phyloP scores from a whole-genome alignment of 148 eudicot genomes.

The Dianthus caryophyllus region DNA sequence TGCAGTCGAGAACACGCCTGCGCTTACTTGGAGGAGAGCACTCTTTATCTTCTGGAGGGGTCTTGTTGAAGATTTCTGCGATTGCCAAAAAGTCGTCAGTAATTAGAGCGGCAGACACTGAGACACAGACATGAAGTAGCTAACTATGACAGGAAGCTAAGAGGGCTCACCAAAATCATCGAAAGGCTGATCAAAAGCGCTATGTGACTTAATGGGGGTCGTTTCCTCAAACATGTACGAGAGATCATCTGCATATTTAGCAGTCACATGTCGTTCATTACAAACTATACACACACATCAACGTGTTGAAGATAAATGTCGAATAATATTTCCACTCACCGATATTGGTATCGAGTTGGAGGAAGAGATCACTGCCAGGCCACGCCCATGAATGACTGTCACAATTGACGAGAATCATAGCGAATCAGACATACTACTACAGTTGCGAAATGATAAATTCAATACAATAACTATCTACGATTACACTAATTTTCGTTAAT shows the following conservation, averaged over 20 bases:
- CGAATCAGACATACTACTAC: not conserved
- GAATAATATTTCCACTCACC: slow-evolving; percentile 37
- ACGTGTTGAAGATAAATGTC: not conserved
- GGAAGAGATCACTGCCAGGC: slow-evolving; percentile 35
- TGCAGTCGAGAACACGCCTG: slow-evolving; percentile 69
- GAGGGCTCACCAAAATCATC: slow-evolving; percentile 32
- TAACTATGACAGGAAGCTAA: not conserved
- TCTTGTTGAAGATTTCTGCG: slow-evolving; percentile 50
- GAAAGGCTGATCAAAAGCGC: slow-evolving; percentile 45
- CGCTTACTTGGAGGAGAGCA: slow-evolving; percentile 62
- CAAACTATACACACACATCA: slow-evolving; percentile 23
- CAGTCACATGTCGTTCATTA: slow-evolving; percentile 30
- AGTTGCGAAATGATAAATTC: not conserved
- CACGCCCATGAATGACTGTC: slow-evolving; percentile 53
- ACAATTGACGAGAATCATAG: slow-evolving; percentile 11
- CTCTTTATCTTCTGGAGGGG: slow-evolving; percentile 31
- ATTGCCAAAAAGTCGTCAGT: slow-evolving; percentile 4
- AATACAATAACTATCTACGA: too few relatives aligned
- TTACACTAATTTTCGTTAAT: not conserved
- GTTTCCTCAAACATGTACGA: slow-evolving; percentile 54
- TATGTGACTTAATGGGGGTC: slow-evolving; percentile 75
- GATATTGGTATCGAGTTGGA: slow-evolving; percentile 33
- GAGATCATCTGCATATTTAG: slow-evolving; percentile 43
- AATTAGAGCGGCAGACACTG: not conserved
- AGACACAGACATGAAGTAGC: not conserved